These are phyloP conservation scores for Clonostachys rhizophaga DNA, from an alignment of 2,329 filamentous ascomycete species.

Conservation along the genomic window DNA sequence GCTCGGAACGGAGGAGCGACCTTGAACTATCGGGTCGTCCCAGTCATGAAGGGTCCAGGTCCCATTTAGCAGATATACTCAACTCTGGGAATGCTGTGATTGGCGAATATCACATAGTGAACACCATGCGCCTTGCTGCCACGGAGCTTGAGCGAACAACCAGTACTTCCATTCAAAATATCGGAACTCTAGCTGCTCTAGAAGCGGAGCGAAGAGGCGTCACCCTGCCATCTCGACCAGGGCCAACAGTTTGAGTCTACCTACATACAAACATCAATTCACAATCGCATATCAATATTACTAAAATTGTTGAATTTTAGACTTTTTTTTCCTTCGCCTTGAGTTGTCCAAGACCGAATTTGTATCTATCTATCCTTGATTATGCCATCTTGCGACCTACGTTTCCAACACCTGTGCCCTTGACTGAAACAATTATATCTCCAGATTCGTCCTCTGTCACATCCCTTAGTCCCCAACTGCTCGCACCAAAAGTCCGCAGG, in stretches of 20 bases:
- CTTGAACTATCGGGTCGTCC: slow-evolving; percentile 10
- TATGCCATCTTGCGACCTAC: slow-evolving; percentile 83
- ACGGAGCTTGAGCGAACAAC: slow-evolving; percentile 40
- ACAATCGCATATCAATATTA: neutral
- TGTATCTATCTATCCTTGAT: slow-evolving; percentile 3
- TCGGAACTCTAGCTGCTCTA: slow-evolving; percentile 47
- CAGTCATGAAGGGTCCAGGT: slow-evolving; percentile 21
- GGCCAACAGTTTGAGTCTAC: neutral
- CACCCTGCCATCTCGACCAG: neutral
- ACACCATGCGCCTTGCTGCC: slow-evolving; percentile 41
- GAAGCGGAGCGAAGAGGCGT: slow-evolving; percentile 28
- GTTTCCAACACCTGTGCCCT: slow-evolving; percentile 90
- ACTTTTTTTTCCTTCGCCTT: slow-evolving; percentile 2
- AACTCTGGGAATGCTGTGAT: slow-evolving; percentile 50
- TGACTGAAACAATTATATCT: slow-evolving; percentile 84
- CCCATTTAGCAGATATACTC: slow-evolving; percentile 40
- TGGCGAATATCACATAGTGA: slow-evolving; percentile 47
- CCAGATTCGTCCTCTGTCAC: slow-evolving; percentile 58
- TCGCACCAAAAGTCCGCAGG: slow-evolving; percentile 81
- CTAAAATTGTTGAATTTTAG: neutral
- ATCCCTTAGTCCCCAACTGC: slow-evolving; percentile 85
- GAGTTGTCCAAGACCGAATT: too few relatives aligned
- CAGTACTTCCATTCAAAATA: slow-evolving; percentile 46
- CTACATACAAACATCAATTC: neutral
- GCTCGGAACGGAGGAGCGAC: slow-evolving; percentile 3